phyloP scores from a whole-genome alignment of 768 basidiomycete genomes.

The Austroboletus eburneus region DNA sequence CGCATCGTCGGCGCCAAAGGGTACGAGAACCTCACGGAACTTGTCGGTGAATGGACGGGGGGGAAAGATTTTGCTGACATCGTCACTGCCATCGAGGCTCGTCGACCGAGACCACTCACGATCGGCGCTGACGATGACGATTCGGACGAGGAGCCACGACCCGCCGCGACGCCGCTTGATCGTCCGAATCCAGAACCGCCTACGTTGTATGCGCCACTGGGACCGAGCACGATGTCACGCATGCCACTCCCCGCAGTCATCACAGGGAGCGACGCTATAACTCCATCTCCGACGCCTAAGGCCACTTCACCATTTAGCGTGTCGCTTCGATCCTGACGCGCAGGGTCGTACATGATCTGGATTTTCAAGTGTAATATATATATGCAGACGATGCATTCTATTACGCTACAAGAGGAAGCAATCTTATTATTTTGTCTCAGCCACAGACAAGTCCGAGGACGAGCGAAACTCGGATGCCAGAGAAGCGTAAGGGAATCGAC shows the following conservation, averaged over 20 bases:
- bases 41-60: slow-evolving; percentile 55
- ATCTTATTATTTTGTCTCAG: too few species aligned
- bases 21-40: slow-evolving; percentile 49
- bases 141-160: slow-evolving; percentile 13
- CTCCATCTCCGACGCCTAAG: slow-evolving; percentile 40
- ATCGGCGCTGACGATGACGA: slow-evolving; percentile 8
- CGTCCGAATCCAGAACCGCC: slow-evolving; percentile 61
- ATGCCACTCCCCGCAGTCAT: slow-evolving; percentile 37
- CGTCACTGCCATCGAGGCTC: slow-evolving; percentile 40
- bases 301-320: slow-evolving; percentile 11
- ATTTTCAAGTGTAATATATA: too few species aligned
- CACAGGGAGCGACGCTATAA: slow-evolving; percentile 42
- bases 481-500: too few species aligned
- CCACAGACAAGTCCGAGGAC: not conserved
- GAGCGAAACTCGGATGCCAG: not conserved
- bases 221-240: slow-evolving; percentile 37
- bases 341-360: too few species aligned
- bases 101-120: slow-evolving; percentile 20
- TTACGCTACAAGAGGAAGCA: too few species aligned
- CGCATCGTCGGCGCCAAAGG: slow-evolving; percentile 56
- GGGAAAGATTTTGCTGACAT: slow-evolving; percentile 59
- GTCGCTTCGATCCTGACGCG: slow-evolving; percentile 8
- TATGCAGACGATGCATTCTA: too few species aligned
- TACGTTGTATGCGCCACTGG: slow-evolving; percentile 38
- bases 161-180: slow-evolving; percentile 41